A percentile compares a stretch with the other conserved stretches of the same genome.
Evolutionary conservation across 176 grass and related monocot genomes (phyloP).

Genomic region (Musa beccarii): DNA sequence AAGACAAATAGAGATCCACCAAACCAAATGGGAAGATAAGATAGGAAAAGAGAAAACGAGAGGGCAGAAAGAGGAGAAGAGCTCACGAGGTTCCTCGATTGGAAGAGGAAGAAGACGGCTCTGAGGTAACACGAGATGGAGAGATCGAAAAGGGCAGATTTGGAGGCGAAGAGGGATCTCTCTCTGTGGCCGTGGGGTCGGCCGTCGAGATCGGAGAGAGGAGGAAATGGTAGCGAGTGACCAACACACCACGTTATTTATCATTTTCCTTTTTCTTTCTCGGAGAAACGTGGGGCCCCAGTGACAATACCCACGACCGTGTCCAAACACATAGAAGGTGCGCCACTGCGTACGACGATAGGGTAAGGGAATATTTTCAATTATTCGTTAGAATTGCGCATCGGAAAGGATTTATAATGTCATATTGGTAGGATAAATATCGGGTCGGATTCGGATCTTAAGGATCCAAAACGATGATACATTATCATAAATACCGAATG

Average conservation of each 20-base stretch:
- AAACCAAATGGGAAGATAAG: background rate
- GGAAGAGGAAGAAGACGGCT: constrained; percentile 14
- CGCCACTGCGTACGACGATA: no score
- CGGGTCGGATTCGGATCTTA: no score
- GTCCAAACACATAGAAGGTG: no score
- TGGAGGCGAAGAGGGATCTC: constrained; percentile 14
- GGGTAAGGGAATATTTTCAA: no score
- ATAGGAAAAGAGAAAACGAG: background rate
- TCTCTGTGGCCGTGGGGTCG: constrained; percentile 9
- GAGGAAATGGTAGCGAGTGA: background rate
- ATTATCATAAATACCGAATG: no score
- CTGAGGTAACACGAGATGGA: constrained; percentile 3
- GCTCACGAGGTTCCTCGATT: background rate
- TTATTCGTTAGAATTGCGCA: no score
- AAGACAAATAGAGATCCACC: background rate
- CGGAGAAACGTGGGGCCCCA: no score
- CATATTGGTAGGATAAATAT: no score
- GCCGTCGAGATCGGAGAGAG: background rate
- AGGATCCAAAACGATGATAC: no score
- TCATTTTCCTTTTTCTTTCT: background rate
- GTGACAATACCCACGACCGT: no score
- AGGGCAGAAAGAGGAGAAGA: background rate
- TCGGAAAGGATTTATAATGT: no score
- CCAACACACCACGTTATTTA: background rate
- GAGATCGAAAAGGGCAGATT: no score